A percentile compares a stretch with the other conserved stretches of the same genome.
Conservation (phyloP, 306 rosid species). For the Prunus persica region Prunus_persica_NCBIv2 NC_034009.1:38580501-38581000, state of each 20-base stretch:
- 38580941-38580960: neutral
- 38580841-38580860: slow-evolving; percentile 58
- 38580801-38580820: neutral
- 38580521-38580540: neutral
- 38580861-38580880: slow-evolving; percentile 77
- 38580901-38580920: slow-evolving; percentile 90
- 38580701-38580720: slow-evolving; percentile 85
- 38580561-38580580: neutral
- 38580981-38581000: neutral
- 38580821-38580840: slow-evolving; percentile 33
- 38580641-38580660: slow-evolving; percentile 67
- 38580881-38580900: slow-evolving; percentile 57
- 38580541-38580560: neutral
- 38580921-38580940: slow-evolving; percentile 83
- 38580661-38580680: slow-evolving; percentile 93
- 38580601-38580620: neutral
- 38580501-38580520: neutral
- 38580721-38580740: slow-evolving; percentile 69
- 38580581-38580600: neutral
- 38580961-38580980: neutral
- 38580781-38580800: no score
- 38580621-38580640: slow-evolving; percentile 35
- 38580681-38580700: slow-evolving; percentile 72
- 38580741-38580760: slow-evolving; percentile 50
- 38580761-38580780: neutral